These are phyloP conservation scores for Thraustotheca clavata DNA, from an alignment of 352 stramenopile genomes.

Conservation along the genomic window DNA sequence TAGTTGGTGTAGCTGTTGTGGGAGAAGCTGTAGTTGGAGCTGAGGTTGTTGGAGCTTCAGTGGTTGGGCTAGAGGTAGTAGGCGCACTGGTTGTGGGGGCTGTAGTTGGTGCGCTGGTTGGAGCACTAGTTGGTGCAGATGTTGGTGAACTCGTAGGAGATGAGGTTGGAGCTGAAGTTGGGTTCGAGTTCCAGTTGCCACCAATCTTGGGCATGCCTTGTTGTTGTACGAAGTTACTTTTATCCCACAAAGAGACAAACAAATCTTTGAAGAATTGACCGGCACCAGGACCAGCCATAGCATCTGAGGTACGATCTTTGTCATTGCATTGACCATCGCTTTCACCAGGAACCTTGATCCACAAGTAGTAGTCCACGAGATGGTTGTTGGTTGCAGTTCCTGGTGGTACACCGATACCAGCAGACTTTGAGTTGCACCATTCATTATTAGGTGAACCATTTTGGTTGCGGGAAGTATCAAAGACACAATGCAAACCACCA, in stretches of 20 bases:
- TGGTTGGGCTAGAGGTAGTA: background rate
- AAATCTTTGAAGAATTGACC: constrained; percentile 44
- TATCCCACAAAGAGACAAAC: constrained; percentile 50
- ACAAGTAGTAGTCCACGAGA: constrained; percentile 60
- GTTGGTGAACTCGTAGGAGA: background rate
- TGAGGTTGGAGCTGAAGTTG: background rate
- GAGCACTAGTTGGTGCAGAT: background rate
- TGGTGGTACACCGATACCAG: constrained; percentile 44
- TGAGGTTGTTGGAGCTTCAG: background rate
- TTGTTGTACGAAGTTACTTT: constrained; percentile 49
- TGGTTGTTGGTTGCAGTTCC: constrained; percentile 32
- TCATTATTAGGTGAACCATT: constrained; percentile 29
- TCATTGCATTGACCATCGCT: constrained; percentile 51
- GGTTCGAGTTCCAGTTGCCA: background rate
- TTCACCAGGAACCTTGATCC: constrained; percentile 52
- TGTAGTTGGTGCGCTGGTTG: background rate
- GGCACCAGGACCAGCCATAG: constrained; percentile 37
- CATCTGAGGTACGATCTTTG: constrained; percentile 31
- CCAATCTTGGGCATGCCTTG: constrained; percentile 14
- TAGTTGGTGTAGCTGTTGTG: background rate
- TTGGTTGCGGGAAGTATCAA: constrained; percentile 60
- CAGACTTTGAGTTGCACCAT: constrained; percentile 57
- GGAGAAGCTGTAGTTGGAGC: background rate
- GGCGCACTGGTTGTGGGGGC: background rate
- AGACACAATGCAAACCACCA: constrained; percentile 35